These are phyloP conservation scores for Tritrichomonas foetus DNA, from an alignment of 208 protist species.

Conservation along the genomic window DNA sequence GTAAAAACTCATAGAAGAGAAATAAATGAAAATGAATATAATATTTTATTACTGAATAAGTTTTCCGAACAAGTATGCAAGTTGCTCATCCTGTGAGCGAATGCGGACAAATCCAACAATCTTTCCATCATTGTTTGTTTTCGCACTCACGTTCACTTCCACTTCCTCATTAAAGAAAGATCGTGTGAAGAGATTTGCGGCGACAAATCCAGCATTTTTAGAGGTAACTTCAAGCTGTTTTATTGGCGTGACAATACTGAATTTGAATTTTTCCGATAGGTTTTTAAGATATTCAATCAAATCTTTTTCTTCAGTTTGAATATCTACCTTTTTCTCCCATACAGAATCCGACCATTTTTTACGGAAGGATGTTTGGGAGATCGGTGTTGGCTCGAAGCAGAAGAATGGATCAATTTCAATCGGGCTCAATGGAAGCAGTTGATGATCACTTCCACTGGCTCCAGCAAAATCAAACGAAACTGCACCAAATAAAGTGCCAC, in stretches of 20 bases:
- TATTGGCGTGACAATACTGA: neutral
- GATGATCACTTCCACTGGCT: neutral
- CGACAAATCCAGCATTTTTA: neutral
- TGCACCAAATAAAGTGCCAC: neutral
- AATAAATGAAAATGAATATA: too few relatives aligned
- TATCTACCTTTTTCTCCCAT: neutral
- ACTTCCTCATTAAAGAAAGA: slow-evolving; percentile 34
- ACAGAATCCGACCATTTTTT: neutral
- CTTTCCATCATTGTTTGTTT: neutral
- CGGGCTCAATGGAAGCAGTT: neutral
- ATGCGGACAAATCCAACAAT: neutral
- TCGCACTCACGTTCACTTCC: neutral
- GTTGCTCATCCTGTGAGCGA: neutral
- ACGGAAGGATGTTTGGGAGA: neutral
- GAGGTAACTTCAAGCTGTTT: neutral
- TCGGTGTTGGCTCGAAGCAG: neutral
- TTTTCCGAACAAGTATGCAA: slow-evolving; percentile 27
- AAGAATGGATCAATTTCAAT: slow-evolving; percentile 37
- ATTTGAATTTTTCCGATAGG: neutral
- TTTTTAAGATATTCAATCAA: neutral
- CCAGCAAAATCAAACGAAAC: slow-evolving; percentile 27
- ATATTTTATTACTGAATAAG: neutral
- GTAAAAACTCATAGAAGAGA: too few relatives aligned
- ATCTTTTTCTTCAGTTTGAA: neutral
- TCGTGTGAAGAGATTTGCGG: neutral